Evolutionary conservation across 2,329 filamentous ascomycete species (phyloP).

Genomic region (Nemania abortiva): DNA sequence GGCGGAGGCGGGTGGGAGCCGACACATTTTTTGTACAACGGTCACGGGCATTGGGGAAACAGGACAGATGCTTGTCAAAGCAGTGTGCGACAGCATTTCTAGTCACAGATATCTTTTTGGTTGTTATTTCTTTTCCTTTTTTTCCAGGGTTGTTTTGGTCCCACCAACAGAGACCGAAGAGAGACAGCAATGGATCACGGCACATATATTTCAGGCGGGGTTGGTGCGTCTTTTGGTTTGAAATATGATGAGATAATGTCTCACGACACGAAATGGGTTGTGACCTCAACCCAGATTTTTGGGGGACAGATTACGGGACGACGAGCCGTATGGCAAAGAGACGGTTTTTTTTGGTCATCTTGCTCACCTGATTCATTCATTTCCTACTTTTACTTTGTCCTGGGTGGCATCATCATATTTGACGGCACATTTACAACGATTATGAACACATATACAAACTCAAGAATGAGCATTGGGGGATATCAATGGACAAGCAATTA

Average conservation of each 20-base stretch:
- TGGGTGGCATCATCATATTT: slow-evolving; percentile 35
- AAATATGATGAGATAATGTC: slow-evolving; percentile 49
- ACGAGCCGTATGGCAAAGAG: slow-evolving; percentile 27
- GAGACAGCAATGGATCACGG: slow-evolving; percentile 37
- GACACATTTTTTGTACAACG: slow-evolving; percentile 51
- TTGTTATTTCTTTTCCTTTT: slow-evolving; percentile 34
- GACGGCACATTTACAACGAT: slow-evolving; percentile 5
- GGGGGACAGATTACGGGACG: slow-evolving; percentile 33
- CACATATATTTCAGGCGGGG: slow-evolving; percentile 36
- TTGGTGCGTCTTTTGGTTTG: slow-evolving; percentile 41
- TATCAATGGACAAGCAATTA: slow-evolving; percentile 42
- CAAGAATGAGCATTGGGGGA: slow-evolving; percentile 45
- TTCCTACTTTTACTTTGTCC: slow-evolving; percentile 22
- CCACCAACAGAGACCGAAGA: slow-evolving; percentile 39
- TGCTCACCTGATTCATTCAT: slow-evolving; percentile 29
- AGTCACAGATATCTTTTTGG: slow-evolving; percentile 37
- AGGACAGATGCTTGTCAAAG: slow-evolving; percentile 44
- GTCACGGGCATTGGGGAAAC: slow-evolving; percentile 44
- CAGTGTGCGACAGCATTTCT: slow-evolving; percentile 39
- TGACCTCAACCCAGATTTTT: slow-evolving; percentile 30
- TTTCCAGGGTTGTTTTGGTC: slow-evolving; percentile 38
- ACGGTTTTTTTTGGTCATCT: slow-evolving; percentile 28
- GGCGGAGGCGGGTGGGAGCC: slow-evolving; percentile 44
- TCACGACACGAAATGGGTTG: slow-evolving; percentile 47
- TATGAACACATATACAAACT: slow-evolving; percentile 37